phyloP scores from a whole-genome alignment of 2,329 filamentous ascomycete genomes.

The Cercospora sp. region DNA sequence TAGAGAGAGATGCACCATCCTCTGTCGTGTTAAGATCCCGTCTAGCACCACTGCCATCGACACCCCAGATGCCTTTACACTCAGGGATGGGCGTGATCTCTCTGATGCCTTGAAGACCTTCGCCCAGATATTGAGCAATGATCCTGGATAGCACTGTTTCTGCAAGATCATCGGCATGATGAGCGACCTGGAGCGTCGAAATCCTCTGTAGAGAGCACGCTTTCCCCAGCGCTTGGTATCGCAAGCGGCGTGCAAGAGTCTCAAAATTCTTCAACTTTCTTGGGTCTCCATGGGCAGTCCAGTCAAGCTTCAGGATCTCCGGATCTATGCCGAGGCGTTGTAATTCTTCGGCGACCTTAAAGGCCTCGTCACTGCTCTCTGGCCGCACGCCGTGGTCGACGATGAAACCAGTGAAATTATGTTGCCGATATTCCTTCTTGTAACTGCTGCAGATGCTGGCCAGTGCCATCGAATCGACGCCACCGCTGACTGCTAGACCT shows the following conservation, averaged over 20 bases:
- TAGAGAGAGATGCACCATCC: not conserved
- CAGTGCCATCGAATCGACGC: slow-evolving; percentile 96
- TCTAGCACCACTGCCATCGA: slow-evolving; percentile 51
- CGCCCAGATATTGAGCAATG: slow-evolving; percentile 63
- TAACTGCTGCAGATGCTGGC: slow-evolving; percentile 66
- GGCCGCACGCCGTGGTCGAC: slow-evolving; percentile 62
- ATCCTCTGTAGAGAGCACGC: slow-evolving; percentile 58
- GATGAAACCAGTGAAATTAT: slow-evolving; percentile 56
- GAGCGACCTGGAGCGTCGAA: slow-evolving; percentile 70
- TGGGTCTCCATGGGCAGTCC: slow-evolving; percentile 42
- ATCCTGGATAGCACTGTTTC: slow-evolving; percentile 86
- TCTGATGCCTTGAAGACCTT: slow-evolving; percentile 57
- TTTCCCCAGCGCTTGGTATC: slow-evolving; percentile 70
- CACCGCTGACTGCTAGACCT: slow-evolving; percentile 81
- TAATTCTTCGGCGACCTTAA: slow-evolving; percentile 47
- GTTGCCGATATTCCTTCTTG: slow-evolving; percentile 23
- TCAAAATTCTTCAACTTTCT: slow-evolving; percentile 67
- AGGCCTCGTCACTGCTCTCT: slow-evolving; percentile 58
- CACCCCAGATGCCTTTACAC: slow-evolving; percentile 72
- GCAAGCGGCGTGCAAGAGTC: slow-evolving; percentile 68
- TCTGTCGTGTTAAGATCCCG: not conserved
- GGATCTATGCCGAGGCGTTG: slow-evolving; percentile 28
- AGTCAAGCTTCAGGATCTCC: slow-evolving; percentile 41
- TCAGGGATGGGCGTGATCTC: slow-evolving; percentile 65
- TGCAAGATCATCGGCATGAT: slow-evolving; percentile 87